Base-by-base conservation (phyloP, 2,329 filamentous ascomycete genomes). In the Colletotrichum chrysophilum region DNA sequence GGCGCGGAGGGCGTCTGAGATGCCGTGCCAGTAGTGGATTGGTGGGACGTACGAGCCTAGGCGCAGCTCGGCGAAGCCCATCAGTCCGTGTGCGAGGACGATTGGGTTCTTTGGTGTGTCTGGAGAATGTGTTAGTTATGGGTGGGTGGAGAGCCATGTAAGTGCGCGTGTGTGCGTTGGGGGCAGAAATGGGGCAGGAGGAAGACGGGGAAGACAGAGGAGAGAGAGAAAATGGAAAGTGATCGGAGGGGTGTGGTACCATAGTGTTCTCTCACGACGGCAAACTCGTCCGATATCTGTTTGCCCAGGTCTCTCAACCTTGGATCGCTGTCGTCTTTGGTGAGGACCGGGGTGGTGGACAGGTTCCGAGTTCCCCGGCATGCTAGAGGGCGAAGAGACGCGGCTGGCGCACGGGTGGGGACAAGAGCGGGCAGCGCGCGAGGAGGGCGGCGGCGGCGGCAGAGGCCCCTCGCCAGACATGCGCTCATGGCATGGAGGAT, bases 11-110 rank as follows among this genome's bases (percentile, higher is more conserved):
- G 90, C 91, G 21, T 91, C 88, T 26, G 87, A 87, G 77, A 94
- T 93, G 66, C 92, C 92, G 77, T 89, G 88, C 92, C 92, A 94
- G 85, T 94, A 93, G 61, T 91, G 88, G 43, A 93, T 87, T 3
- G 88, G 82, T 1, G 91, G 91, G 4, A 93, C 84, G 78, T 86
- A 85, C 2, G 88, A 85, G 14, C 85, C 86, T 18, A 92, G 80
- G 43, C 84, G 85, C 26, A 93, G 85, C 80, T 92, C 89, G 48
- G 90, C 87, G 81, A 93, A 94, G 79, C 92, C 92, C 67, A 93
- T 85, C 65, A 94, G 86, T 71, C 92, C 92, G 80, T 93, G 92
- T 68, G 92, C 91, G 38, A 94, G 89, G 70, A 93, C 91, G 70
- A 94, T 89, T 60, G 92, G 91, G 78, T 93, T 80, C 78, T 89